Evolutionary conservation across 768 basidiomycete genomes (phyloP).

Genomic region (Mycena pura): DNA sequence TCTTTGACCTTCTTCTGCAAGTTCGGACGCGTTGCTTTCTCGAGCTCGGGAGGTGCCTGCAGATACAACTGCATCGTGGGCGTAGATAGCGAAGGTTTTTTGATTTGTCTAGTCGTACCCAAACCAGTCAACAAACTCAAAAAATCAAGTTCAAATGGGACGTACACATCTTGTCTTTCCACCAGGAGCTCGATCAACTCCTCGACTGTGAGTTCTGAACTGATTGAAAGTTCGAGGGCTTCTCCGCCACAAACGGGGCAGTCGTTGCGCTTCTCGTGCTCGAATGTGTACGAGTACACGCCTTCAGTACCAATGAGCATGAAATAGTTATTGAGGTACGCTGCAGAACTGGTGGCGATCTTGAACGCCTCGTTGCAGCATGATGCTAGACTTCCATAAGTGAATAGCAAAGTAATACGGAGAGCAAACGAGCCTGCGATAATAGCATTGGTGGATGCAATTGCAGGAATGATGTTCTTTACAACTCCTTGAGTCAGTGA

Average conservation of each 20-base stretch:
- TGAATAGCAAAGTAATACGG: not conserved
- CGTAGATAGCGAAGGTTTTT: constrained; percentile 90
- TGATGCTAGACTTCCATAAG: constrained; percentile 62
- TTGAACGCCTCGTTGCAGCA: constrained; percentile 99
- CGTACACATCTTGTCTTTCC: constrained; percentile 91
- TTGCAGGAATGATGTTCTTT: constrained; percentile 99
- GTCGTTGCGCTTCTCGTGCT: constrained; percentile 90
- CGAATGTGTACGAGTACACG: constrained; percentile 96
- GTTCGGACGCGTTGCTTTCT: constrained; percentile 89
- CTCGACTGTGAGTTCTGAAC: constrained; percentile 80
- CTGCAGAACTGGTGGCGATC: constrained; percentile 93
- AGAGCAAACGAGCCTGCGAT: constrained; percentile 74
- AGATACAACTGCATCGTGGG: constrained; percentile 84
- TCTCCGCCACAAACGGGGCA: constrained; percentile 99
- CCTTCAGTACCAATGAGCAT: constrained; percentile 98
- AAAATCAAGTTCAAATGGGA: constrained; percentile 16
- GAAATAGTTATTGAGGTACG: constrained; percentile 96
- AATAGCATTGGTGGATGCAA: constrained; percentile 98
- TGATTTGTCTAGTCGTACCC: constrained; percentile 80
- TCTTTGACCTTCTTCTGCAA: constrained; percentile 87
- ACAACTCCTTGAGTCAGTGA: constrained; percentile 97
- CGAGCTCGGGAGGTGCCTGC: constrained; percentile 92
- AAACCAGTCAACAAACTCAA: too few species aligned
- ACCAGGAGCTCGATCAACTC: constrained; percentile 85
- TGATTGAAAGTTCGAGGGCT: constrained; percentile 74